phyloP scores from a whole-genome alignment of 352 stramenopile genomes.

The Pythium dissimile region DNA sequence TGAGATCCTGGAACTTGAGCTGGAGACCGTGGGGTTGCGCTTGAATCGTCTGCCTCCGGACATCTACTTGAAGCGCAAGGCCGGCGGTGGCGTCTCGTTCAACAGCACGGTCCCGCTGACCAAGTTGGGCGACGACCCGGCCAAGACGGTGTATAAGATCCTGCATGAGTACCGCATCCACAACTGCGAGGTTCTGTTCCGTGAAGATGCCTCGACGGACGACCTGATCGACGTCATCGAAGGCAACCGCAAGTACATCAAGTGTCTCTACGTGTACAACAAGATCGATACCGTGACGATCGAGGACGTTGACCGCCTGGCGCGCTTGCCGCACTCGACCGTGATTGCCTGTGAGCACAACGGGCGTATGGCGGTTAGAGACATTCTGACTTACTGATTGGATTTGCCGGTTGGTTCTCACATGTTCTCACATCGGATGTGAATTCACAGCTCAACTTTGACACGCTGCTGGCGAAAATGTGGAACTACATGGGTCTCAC shows the following conservation, averaged over 20 bases:
- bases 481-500: constrained; percentile 91
- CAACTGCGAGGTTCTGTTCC: constrained; percentile 96
- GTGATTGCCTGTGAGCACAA: constrained; percentile 93
- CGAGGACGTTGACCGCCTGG: constrained; percentile 98
- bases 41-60: constrained; percentile 97
- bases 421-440: not conserved
- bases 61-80: constrained; percentile 96
- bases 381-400: too few species aligned
- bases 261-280: constrained; percentile 99
- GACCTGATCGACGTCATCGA: constrained; percentile 99
- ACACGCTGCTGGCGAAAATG: constrained; percentile 87
- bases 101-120: constrained; percentile 95
- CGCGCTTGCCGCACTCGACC: constrained; percentile 94
- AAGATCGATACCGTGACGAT: constrained; percentile 99
- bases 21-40: constrained; percentile 97
- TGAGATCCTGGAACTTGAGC: constrained; percentile 97
- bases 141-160: constrained; percentile 90
- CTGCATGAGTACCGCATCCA: constrained; percentile 97
- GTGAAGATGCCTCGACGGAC: constrained; percentile 96
- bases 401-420: not conserved
- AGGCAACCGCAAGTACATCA: constrained; percentile 99
- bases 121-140: constrained; percentile 85
- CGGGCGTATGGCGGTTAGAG: constrained; percentile 61
- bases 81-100: constrained; percentile 94
- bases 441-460: constrained; percentile 93